phyloP scores from a whole-genome alignment of 192 early-diverging fungal species.

The Backusella mclennaniae region DNA sequence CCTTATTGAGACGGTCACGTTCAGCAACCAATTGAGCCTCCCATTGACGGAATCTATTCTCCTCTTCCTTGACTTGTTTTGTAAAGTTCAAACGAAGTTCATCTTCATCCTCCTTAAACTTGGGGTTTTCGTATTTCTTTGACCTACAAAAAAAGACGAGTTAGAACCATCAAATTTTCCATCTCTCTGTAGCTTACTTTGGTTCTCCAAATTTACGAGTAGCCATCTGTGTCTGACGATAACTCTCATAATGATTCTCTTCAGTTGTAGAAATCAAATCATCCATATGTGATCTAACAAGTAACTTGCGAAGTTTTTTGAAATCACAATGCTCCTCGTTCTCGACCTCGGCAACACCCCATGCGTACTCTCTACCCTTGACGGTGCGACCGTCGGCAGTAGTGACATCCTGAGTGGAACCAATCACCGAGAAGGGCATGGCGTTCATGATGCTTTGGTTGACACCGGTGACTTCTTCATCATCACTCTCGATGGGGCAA shows the following conservation, averaged over 20 bases:
- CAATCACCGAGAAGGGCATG: slow-evolving; percentile 96
- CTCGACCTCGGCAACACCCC: slow-evolving; percentile 96
- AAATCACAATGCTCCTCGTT: slow-evolving; percentile 96
- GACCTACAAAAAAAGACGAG: slow-evolving; percentile 35
- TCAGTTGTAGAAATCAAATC: slow-evolving; percentile 92
- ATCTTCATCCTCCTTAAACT: slow-evolving; percentile 99
- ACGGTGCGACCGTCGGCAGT: slow-evolving; percentile 84
- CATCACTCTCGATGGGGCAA: slow-evolving; percentile 75
- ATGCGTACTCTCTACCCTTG: slow-evolving; percentile 87
- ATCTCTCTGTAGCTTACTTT: slow-evolving; percentile 46
- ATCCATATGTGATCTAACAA: slow-evolving; percentile 91
- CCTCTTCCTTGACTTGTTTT: slow-evolving; percentile 96
- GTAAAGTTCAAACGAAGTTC: slow-evolving; percentile 93
- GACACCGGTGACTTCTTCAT: slow-evolving; percentile 70
- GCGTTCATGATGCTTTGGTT: slow-evolving; percentile 83
- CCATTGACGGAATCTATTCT: slow-evolving; percentile 98
- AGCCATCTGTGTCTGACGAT: slow-evolving; percentile 83
- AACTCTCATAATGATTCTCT: slow-evolving; percentile 93
- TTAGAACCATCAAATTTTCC: too few relatives aligned
- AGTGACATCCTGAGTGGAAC: slow-evolving; percentile 80
- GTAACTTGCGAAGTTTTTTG: slow-evolving; percentile 84
- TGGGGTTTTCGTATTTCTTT: slow-evolving; percentile 80
- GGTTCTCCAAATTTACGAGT: slow-evolving; percentile 84
- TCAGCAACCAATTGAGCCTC: slow-evolving; percentile 96
- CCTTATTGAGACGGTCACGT: slow-evolving; percentile 98